These are phyloP conservation scores for Aspergillus affinis DNA, from an alignment of 495 filamentous ascomycete genomes.

Conservation along the genomic window DNA sequence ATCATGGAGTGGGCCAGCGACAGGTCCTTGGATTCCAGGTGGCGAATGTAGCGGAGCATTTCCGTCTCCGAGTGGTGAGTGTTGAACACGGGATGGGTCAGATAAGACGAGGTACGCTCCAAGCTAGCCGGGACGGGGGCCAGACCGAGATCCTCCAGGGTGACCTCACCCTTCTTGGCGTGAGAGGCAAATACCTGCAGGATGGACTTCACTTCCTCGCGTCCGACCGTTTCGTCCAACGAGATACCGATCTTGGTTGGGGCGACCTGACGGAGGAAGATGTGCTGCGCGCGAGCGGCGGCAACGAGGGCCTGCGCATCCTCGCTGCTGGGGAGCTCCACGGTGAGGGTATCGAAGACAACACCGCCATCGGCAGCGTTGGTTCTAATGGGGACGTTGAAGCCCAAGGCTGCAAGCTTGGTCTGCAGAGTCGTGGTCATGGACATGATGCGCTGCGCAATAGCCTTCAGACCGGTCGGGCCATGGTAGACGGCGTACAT, in stretches of 20 bases:
- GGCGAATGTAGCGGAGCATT: constrained; percentile 90
- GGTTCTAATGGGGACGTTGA: constrained; percentile 55
- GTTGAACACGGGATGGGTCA: constrained; percentile 97
- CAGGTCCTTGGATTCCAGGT: constrained; percentile 93
- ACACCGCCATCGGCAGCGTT: constrained; percentile 52
- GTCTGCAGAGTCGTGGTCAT: constrained; percentile 70
- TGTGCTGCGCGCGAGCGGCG: constrained; percentile 49
- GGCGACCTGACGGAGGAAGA: constrained; percentile 67
- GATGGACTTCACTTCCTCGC: constrained; percentile 60
- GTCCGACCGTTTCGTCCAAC: constrained; percentile 69
- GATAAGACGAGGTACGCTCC: constrained; percentile 70
- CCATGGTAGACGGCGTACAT: constrained; percentile 99
- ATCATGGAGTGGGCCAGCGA: constrained; percentile 99
- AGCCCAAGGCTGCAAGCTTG: constrained; percentile 65
- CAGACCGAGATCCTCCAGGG: constrained; percentile 46
- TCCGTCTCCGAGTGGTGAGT: constrained; percentile 96
- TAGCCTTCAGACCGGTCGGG: constrained; percentile 77
- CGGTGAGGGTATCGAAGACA: constrained; percentile 79
- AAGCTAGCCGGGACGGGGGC: constrained; percentile 57
- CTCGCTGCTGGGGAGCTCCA: constrained; percentile 53
- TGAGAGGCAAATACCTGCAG: constrained; percentile 55
- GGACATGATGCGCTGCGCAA: constrained; percentile 74
- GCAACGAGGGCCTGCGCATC: constrained; percentile 52
- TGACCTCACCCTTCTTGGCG: constrained; percentile 36
- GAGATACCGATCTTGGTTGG: constrained; percentile 64